Percentiles rank a stretch among this genome's conserved stretches.
phyloP scores from a whole-genome alignment of 2,329 filamentous ascomycete species.

The Cordyceps cicadae region DNA sequence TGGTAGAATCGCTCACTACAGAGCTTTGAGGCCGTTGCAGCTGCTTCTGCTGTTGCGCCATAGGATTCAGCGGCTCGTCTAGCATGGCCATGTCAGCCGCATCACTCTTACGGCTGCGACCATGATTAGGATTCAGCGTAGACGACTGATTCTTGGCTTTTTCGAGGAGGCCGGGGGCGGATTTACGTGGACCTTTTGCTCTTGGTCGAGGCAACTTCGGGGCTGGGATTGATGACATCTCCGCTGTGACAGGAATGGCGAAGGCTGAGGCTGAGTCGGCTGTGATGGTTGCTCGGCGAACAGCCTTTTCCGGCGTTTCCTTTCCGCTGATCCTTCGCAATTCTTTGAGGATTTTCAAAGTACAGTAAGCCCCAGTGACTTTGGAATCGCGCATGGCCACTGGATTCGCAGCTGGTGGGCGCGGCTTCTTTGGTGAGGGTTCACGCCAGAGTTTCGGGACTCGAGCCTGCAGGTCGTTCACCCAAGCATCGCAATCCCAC shows the following conservation, averaged over 20 bases:
- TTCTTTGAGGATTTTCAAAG: conserved; percentile 33
- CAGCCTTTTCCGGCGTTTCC: conserved; percentile 8
- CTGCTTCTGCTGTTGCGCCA: not conserved
- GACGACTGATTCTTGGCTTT: conserved; percentile 22
- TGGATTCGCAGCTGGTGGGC: conserved; percentile 28
- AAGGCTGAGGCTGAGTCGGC: not conserved
- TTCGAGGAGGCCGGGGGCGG: conserved; percentile 29
- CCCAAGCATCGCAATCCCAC: conserved; percentile 70
- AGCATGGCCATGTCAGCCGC: not conserved
- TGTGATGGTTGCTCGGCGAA: conserved; percentile 16
- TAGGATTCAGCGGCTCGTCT: not conserved
- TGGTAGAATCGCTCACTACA: not conserved
- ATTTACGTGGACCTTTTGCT: conserved; percentile 30
- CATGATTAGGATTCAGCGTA: conserved; percentile 30
- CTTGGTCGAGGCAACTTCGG: conserved; percentile 15
- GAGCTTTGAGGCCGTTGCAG: not conserved
- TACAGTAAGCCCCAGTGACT: conserved; percentile 36
- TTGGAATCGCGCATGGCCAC: conserved; percentile 38
- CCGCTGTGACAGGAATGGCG: conserved; percentile 7
- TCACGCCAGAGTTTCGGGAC: conserved; percentile 53
- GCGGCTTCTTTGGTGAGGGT: conserved; percentile 33
- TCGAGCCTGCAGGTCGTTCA: conserved; percentile 51
- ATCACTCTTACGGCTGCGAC: conserved; percentile 22
- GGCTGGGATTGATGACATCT: conserved; percentile 6
- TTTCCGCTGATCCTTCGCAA: conserved; percentile 29